Percentiles rank a stretch among this genome's conserved stretches.
These are phyloP conservation scores for Moesziomyces globuligerus DNA, from an alignment of 1,284 basidiomycete species.

Conservation along the genomic window DNA sequence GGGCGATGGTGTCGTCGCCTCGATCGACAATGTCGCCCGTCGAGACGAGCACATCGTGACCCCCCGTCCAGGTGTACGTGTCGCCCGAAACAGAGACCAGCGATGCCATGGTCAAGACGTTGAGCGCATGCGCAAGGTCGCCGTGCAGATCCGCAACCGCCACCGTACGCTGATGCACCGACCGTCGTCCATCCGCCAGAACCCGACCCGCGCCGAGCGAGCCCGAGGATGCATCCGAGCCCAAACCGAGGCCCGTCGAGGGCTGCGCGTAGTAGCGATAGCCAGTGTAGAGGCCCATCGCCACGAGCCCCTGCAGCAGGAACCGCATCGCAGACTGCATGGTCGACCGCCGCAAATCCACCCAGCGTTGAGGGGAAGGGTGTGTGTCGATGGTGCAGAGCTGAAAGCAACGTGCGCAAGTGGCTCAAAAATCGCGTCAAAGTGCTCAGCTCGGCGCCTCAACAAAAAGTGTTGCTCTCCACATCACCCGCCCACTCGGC, in stretches of 20 bases:
- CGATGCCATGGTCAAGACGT: conserved; percentile 57
- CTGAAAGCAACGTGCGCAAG: neutral
- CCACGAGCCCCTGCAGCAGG: conserved; percentile 17
- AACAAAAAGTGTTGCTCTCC: conserved; percentile 14
- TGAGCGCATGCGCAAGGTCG: conserved; percentile 58
- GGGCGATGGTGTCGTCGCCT: conserved; percentile 62
- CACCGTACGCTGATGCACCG: conserved; percentile 45
- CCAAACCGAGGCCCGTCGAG: neutral
- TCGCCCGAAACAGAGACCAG: conserved; percentile 23
- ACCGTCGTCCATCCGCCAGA: conserved; percentile 13
- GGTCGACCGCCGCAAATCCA: neutral
- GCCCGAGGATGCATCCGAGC: too few relatives aligned
- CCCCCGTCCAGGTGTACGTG: conserved; percentile 48
- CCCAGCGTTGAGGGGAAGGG: neutral
- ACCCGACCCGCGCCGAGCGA: neutral
- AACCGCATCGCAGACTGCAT: conserved; percentile 23
- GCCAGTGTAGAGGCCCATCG: conserved; percentile 18
- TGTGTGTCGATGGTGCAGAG: neutral
- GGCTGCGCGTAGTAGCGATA: conserved; percentile 21
- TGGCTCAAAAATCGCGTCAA: too few relatives aligned
- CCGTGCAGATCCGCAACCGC: conserved; percentile 65
- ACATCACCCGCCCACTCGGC: conserved; percentile 7
- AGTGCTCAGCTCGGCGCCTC: too few relatives aligned
- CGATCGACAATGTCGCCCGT: conserved; percentile 67
- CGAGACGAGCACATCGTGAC: conserved; percentile 57